Evolutionary conservation across 192 early-diverging fungal genomes (phyloP).

Genomic region (Coemansia sp.): DNA sequence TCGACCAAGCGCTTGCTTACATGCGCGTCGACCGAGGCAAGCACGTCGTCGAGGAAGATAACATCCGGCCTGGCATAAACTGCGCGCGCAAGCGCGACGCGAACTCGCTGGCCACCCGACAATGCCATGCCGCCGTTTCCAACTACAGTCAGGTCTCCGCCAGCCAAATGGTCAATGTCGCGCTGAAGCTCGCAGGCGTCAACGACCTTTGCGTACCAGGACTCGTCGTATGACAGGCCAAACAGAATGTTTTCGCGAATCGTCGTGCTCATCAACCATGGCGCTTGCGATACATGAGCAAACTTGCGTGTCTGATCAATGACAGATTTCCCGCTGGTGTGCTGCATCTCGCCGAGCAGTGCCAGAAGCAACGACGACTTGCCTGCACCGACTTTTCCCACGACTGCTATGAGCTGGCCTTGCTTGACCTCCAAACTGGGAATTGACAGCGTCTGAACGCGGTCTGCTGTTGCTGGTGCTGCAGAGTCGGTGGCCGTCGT

Average conservation of each 20-base stretch:
- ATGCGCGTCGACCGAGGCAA: conserved; percentile 66
- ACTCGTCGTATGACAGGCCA: conserved; percentile 23
- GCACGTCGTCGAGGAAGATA: conserved; percentile 71
- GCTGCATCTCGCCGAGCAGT: conserved; percentile 75
- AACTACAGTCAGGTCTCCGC: conserved; percentile 58
- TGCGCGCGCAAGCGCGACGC: conserved; percentile 70
- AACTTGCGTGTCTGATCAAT: background rate
- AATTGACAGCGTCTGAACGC: background rate
- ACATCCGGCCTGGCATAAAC: conserved; percentile 73
- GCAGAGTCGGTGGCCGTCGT: background rate
- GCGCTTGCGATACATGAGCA: conserved; percentile 34
- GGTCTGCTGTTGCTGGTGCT: background rate
- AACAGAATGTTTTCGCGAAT: conserved; percentile 55
- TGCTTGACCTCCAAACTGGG: background rate
- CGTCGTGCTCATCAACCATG: conserved; percentile 52
- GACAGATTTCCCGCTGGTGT: background rate
- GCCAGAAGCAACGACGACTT: conserved; percentile 80
- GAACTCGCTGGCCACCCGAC: conserved; percentile 67
- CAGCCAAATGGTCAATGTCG: conserved; percentile 24
- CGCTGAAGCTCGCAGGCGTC: conserved; percentile 25
- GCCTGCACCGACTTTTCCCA: conserved; percentile 85
- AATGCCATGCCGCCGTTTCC: conserved; percentile 62
- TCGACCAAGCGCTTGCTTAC: conserved; percentile 60
- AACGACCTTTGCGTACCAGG: conserved; percentile 24
- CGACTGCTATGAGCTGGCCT: conserved; percentile 70